Conservation (phyloP, 2,329 filamentous ascomycete species). For the Aspergillus sp. region DNA sequence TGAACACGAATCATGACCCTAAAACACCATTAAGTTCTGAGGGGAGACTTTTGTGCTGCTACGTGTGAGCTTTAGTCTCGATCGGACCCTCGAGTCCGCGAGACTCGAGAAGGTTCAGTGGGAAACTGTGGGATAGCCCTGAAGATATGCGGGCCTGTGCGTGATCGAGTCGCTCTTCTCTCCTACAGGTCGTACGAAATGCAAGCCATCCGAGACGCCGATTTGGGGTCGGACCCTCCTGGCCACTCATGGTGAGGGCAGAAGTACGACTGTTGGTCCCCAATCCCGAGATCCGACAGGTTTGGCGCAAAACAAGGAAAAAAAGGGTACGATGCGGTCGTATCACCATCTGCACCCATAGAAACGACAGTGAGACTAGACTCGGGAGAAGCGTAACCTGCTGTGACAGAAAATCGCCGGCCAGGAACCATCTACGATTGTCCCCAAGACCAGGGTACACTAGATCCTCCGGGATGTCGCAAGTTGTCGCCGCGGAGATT, state of each 20-base stretch:
- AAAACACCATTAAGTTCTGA: too few relatives aligned
- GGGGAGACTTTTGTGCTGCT: too few relatives aligned
- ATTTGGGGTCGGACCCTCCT: neutral
- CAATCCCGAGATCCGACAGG: too few relatives aligned
- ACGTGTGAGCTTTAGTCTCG: too few relatives aligned
- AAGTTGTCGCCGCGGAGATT: neutral
- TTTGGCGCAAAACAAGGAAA: neutral
- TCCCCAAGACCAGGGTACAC: conserved; percentile 6
- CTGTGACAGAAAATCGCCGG: neutral
- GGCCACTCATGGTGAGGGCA: neutral
- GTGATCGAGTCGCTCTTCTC: conserved; percentile 7
- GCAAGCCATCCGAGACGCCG: conserved; percentile 15
- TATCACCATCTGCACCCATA: neutral
- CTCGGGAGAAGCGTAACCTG: neutral
- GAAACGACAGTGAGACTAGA: neutral
- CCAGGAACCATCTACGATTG: conserved; percentile 7
- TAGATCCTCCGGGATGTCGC: conserved; percentile 2
- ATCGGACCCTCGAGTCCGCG: neutral
- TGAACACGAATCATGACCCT: neutral
- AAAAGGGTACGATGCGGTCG: neutral
- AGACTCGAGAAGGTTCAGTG: neutral
- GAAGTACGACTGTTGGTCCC: conserved; percentile 1
- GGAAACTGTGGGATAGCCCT: conserved; percentile 9
- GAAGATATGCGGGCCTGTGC: conserved; percentile 11
- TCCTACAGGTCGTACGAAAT: conserved; percentile 11